These are phyloP conservation scores for Schwanniomyces etchellsii DNA, from an alignment of 1,139 yeast species.

Conservation along the genomic window DNA sequence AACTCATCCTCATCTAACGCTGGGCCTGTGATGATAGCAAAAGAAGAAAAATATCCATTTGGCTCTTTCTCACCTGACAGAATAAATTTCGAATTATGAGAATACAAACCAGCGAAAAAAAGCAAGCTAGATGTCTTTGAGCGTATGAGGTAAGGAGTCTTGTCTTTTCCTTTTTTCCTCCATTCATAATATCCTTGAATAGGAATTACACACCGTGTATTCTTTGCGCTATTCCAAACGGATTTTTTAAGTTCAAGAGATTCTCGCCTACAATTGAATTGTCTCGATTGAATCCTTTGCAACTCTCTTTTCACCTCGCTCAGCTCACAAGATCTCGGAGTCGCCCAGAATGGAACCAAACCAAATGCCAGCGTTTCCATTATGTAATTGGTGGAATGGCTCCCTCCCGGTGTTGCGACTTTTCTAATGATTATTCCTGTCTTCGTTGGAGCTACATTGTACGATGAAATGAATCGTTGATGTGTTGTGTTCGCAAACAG, in stretches of 20 bases:
- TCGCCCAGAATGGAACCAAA: conserved; percentile 37
- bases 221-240: conserved; percentile 46
- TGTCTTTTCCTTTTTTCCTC: conserved; percentile 36
- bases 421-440: conserved; percentile 28
- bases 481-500: conserved; percentile 1
- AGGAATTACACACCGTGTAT: conserved; percentile 63
- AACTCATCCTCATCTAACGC: conserved; percentile 43
- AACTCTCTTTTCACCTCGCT: conserved; percentile 24
- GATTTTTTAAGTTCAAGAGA: conserved; percentile 36
- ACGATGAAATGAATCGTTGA: conserved; percentile 19
- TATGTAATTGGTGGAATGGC: conserved; percentile 12
- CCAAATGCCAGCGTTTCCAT: conserved; percentile 41
- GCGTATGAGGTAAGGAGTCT: conserved; percentile 61
- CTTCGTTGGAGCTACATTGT: conserved; percentile 39
- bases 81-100: conserved; percentile 34
- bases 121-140: conserved; percentile 47
- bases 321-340: conserved; percentile 26
- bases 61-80: not conserved
- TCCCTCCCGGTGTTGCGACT: no score
- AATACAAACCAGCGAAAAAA: conserved; percentile 69
- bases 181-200: conserved; percentile 86
- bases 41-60: conserved; percentile 38
- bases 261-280: conserved; percentile 64
- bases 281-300: conserved; percentile 24
- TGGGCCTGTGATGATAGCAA: conserved; percentile 68